Evolutionary conservation across 164 flowering plant genomes (phyloP).

Genomic region (Aristolochia contorta): DNA sequence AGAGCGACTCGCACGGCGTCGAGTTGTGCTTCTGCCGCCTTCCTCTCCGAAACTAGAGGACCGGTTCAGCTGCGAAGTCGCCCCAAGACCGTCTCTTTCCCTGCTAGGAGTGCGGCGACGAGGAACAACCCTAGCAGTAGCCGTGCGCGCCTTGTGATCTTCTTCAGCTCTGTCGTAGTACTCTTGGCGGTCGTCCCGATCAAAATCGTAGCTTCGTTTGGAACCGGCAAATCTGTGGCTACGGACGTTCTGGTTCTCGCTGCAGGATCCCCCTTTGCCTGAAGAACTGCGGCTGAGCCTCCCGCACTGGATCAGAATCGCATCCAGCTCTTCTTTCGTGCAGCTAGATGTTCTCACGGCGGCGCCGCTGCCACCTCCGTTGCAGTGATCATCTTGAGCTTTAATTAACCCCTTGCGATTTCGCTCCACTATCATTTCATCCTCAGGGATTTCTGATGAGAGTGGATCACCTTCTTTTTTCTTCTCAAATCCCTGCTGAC

Average conservation of each 20-base stretch:
- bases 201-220: conserved; percentile 80
- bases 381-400: conserved; percentile 2
- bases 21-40: conserved; percentile 27
- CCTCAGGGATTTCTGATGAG: conserved; percentile 26
- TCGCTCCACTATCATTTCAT: conserved; percentile 10
- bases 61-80: conserved; percentile 25
- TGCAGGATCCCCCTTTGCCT: conserved; percentile 23
- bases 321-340: conserved; percentile 86
- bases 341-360: conserved; percentile 74
- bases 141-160: background rate
- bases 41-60: conserved; percentile 63
- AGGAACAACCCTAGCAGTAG: conserved; percentile 30
- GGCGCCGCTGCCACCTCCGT: conserved; percentile 1
- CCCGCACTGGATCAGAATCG: conserved; percentile 89
- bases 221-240: conserved; percentile 63
- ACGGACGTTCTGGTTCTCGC: conserved; percentile 2
- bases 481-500: conserved; percentile 16
- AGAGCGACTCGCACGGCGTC: conserved; percentile 75
- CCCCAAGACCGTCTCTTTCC: conserved; percentile 35
- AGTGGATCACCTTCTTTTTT: conserved; percentile 27
- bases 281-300: conserved; percentile 87
- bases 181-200: conserved; percentile 15
- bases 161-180: conserved; percentile 1
- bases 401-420: background rate
- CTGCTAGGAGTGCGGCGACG: conserved; percentile 72